Evolutionary conservation across 2,329 filamentous ascomycete genomes (phyloP).

Genomic region (Alternaria gansuensis): DNA sequence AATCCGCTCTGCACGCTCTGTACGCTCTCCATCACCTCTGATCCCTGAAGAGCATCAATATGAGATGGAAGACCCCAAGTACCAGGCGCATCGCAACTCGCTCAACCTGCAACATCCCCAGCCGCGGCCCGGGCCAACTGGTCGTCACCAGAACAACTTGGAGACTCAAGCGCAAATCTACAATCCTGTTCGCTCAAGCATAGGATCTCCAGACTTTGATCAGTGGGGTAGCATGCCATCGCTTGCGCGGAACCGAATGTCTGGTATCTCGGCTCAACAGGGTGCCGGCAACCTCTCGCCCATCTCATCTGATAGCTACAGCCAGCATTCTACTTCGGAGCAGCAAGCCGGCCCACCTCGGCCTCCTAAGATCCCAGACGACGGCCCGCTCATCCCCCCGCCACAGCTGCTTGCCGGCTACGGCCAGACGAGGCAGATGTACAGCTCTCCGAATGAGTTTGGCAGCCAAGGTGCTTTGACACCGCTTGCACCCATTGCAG

Average conservation of each 20-base stretch:
- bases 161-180: conserved; percentile 77
- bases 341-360: conserved; percentile 57
- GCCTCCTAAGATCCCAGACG: conserved; percentile 64
- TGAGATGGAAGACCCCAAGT: conserved; percentile 72
- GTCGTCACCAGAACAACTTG: conserved; percentile 76
- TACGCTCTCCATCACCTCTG: conserved; percentile 61
- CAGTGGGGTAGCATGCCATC: conserved; percentile 60
- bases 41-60: conserved; percentile 62
- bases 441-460: conserved; percentile 49
- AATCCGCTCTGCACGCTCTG: conserved; percentile 50
- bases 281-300: conserved; percentile 49
- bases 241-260: conserved; percentile 53
- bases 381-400: conserved; percentile 67
- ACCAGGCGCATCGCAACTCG: conserved; percentile 82
- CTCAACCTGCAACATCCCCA: conserved; percentile 82
- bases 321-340: conserved; percentile 52
- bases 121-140: conserved; percentile 75
- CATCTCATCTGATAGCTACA: conserved; percentile 52
- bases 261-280: conserved; percentile 44
- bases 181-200: conserved; percentile 53
- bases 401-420: conserved; percentile 53
- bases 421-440: conserved; percentile 52
- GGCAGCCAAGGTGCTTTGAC: conserved; percentile 51
- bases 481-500: conserved; percentile 61
- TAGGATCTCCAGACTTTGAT: conserved; percentile 53